These are phyloP conservation scores for Neurospora sp. DNA, from an alignment of 495 filamentous ascomycete genomes.

Conservation along the genomic window DNA sequence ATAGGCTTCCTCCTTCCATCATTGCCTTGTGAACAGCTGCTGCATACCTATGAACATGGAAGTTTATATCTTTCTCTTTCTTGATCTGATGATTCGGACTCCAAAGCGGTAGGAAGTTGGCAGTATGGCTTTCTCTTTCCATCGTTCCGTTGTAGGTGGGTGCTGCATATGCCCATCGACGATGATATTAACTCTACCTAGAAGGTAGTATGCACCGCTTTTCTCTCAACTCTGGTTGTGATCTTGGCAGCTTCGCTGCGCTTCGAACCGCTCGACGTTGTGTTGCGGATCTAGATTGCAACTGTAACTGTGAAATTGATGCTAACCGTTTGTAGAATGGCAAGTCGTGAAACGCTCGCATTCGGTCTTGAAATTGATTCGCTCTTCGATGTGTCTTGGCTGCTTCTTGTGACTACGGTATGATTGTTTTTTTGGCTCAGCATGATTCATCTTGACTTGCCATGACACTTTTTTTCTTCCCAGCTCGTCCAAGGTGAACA, in stretches of 20 bases:
- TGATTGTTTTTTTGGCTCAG: neutral
- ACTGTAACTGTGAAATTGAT: neutral
- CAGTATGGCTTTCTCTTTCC: neutral
- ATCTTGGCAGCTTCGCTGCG: neutral
- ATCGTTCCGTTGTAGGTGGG: neutral
- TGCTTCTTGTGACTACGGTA: neutral
- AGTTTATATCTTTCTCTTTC: neutral
- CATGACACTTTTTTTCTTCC: neutral
- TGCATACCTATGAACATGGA: neutral
- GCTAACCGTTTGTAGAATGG: neutral
- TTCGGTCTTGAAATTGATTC: neutral
- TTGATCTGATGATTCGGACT: no score
- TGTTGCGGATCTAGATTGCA: neutral
- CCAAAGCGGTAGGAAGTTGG: neutral
- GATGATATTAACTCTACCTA: neutral
- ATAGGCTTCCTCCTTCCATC: neutral
- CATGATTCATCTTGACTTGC: neutral
- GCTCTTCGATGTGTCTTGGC: neutral
- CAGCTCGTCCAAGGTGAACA: neutral
- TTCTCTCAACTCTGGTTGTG: neutral
- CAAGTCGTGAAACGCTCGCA: neutral
- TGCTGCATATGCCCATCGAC: neutral
- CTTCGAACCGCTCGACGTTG: neutral
- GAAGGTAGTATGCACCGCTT: neutral
- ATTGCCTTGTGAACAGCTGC: neutral